Evolutionary conservation across 2,329 filamentous ascomycete species (phyloP), one percentile per base, ranked within the genome.

Genomic region (Fusarium scirpi): DNA sequence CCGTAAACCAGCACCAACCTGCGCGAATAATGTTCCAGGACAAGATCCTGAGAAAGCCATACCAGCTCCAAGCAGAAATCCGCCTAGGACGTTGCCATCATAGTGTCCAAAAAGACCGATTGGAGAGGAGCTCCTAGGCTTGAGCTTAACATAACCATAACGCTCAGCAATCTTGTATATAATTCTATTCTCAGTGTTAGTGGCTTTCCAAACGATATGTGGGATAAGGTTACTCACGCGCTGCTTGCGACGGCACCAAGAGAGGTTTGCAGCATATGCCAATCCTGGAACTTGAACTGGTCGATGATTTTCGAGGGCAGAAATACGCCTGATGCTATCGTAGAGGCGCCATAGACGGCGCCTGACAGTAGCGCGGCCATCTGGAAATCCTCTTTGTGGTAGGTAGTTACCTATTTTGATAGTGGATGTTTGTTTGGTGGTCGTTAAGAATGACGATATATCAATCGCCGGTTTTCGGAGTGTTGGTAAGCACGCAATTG

Each of bases 31-130:
- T 1, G 89, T 91, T 1, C 90, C 90, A 0, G 90, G 89, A 63
- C 90, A 92, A 0, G 89, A 86, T 11, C 89, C 89, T 0, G 89
- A 86, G 18, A 91, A 79, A 8, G 87, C 84, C 89, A 92, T 91
- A 58, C 90, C 90, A n/a, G 85, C 77, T 38, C 90, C 90, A 27
- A 91, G 84, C 5, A 91, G 78, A 18, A 82, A 74, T 7, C 90
- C 90, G 58, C 90, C 90, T 69, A 91, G 70, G 48, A 91, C 78
- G 76, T 92, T 92, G 59, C 89, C 90, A 72, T 91, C 89, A 72
- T 89, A 89, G 20, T 78, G 75, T 11, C 81, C 80, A 69, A 89
- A 84, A 72, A 89, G 79, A 55, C 84, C 85, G 27, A 89, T 75
- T 8, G 84, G 81, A 2, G 88, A 85, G 34, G 84, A 84, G 60